Evolutionary conservation across 345 rosid genomes (phyloP), one percentile per base, ranked within the genome.

Genomic region (Citrus australasica): DNA sequence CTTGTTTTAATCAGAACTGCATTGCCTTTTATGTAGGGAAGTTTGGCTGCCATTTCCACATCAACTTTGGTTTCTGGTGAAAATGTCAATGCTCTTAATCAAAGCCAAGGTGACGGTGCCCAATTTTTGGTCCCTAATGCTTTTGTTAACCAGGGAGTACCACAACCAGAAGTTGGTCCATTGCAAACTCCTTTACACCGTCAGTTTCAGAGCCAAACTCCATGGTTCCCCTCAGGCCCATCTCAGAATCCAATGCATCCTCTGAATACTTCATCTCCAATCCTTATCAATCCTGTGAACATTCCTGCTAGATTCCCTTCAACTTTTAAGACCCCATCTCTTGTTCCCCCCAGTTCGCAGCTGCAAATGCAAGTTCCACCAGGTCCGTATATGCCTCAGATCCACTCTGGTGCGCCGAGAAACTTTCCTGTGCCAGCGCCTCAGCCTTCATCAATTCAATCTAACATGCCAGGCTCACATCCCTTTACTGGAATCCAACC

Each of bases 191-290:
- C 90, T 65, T 80, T 73, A 22, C 88, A 86, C 62, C 85, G 81
- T 71, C 95, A 89, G 78, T 74, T 88, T 80, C 97, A 85, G 69
- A 85, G 79, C 55, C 87, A 84, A 56, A 84, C 83, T 68, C 85
- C 87, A 42, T 83, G 89, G 85, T 79, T 87, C 63, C 79, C 83
- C 10, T 65, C 80, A 58, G 77, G 79, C 79, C 72, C 86, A 21
- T 81, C 74, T 80, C 90, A 83, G 71, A 73, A 73, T 83, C 84
- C 82, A 55, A 51, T 77, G 55, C 59, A 46, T 67, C 74, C 83
- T 25, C 80, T 67, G 69, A 85, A 83, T 82, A 58, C 83, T 66
- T 80, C 85, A 60, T 87, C 80, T 67, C 89, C 86, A 72, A 68
- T 76, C 83, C 70, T 67, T 76, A 82, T 28, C 74, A 87, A 78